Evolutionary conservation across 2,329 filamentous ascomycete species (phyloP).

Genomic region (Scedosporium minutisporum): DNA sequence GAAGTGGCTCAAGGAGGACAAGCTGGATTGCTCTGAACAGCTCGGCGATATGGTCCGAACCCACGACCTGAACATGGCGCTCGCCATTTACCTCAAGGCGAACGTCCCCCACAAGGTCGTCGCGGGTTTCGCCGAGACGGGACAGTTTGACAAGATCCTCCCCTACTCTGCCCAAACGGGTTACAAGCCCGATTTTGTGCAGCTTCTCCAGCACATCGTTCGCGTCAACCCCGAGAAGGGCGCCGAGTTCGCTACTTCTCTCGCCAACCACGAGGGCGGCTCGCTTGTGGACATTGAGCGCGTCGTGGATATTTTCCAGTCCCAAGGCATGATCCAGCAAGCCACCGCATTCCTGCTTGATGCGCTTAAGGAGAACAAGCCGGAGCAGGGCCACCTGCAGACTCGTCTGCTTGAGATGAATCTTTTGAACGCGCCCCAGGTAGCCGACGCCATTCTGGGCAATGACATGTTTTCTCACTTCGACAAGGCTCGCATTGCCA

Average conservation of each 20-base stretch:
- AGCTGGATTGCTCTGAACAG: constrained; percentile 92
- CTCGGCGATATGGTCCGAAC: constrained; percentile 87
- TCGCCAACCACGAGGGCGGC: constrained; percentile 81
- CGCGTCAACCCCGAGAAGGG: constrained; percentile 88
- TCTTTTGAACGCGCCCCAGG: constrained; percentile 87
- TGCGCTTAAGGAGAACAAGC: constrained; percentile 86
- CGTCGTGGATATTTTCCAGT: constrained; percentile 95
- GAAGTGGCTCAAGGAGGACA: constrained; percentile 96
- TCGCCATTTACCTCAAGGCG: constrained; percentile 83
- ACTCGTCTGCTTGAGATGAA: constrained; percentile 98
- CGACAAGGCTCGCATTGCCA: constrained; percentile 79
- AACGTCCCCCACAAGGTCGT: constrained; percentile 91
- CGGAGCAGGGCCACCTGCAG: constrained; percentile 87
- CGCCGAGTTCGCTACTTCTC: constrained; percentile 83
- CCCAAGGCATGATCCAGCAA: constrained; percentile 94
- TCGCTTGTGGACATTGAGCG: constrained; percentile 86
- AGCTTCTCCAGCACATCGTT: constrained; percentile 84
- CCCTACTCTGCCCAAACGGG: constrained; percentile 77
- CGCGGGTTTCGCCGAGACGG: constrained; percentile 86
- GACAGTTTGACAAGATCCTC: constrained; percentile 94
- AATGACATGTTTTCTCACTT: constrained; percentile 99
- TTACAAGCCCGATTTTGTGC: constrained; percentile 93
- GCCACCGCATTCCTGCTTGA: constrained; percentile 97
- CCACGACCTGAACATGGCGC: constrained; percentile 79
- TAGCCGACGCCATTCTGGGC: constrained; percentile 92